Evolutionary conservation across 1,284 basidiomycete species (phyloP).

Genomic region (Leccinum variabile): DNA sequence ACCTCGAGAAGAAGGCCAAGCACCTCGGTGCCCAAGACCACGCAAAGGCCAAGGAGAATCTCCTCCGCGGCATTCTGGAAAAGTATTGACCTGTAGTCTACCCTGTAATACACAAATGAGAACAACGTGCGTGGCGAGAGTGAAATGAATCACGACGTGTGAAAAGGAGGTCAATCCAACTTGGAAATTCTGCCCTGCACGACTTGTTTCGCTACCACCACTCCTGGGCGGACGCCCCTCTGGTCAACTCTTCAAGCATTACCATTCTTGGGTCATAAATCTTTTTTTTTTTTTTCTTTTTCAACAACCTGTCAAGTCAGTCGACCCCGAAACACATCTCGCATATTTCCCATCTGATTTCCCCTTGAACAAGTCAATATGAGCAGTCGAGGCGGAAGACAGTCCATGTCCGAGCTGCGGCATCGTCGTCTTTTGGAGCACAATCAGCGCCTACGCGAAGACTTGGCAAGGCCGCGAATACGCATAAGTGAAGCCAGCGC

Average conservation of each 20-base stretch:
- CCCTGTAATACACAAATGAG: conserved; percentile 6
- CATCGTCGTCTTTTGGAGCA: conserved; percentile 90
- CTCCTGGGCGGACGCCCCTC: not conserved
- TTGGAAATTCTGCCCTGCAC: conserved; percentile 12
- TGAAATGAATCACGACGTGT: conserved; percentile 24
- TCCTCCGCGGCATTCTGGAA: conserved; percentile 36
- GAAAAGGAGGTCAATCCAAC: conserved; percentile 18
- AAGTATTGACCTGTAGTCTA: conserved; percentile 28
- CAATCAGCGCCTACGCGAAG: conserved; percentile 88
- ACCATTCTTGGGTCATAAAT: conserved; percentile 3
- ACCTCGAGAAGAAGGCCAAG: conserved; percentile 29
- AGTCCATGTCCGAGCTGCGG: conserved; percentile 96
- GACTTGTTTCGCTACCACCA: conserved; percentile 18
- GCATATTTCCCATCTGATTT: conserved; percentile 2
- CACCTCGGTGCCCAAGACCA: conserved; percentile 37
- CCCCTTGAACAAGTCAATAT: conserved; percentile 37
- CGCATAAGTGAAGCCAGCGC: conserved; percentile 89
- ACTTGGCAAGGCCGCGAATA: conserved; percentile 83
- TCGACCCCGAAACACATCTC: conserved; percentile 1
- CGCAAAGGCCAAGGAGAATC: conserved; percentile 36
- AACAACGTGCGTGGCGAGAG: not conserved
- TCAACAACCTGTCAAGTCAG: conserved; percentile 7
- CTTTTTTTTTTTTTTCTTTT: no score
- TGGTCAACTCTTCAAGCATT: not conserved
- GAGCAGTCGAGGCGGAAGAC: conserved; percentile 64